These are phyloP conservation scores for Aspergillus incahuasiensis DNA, from an alignment of 495 filamentous ascomycete genomes.

Conservation along the genomic window DNA sequence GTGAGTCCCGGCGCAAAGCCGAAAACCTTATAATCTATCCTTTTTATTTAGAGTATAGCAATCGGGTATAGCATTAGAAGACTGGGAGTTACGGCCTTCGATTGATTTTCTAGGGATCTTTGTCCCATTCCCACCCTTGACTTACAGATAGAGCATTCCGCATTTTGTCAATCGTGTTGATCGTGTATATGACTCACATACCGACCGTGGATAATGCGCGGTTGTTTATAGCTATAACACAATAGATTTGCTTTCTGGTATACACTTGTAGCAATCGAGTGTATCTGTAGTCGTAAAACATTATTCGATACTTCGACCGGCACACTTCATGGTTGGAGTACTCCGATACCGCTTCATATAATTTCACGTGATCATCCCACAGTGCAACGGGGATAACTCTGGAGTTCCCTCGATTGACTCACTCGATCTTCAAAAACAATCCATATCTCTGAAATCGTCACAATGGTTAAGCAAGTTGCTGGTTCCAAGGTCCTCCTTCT, in stretches of 20 bases:
- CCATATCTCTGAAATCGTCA: constrained; percentile 20
- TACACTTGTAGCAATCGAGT: too few relatives aligned
- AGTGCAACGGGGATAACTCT: constrained; percentile 9
- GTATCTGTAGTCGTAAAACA: too few relatives aligned
- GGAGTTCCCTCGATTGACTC: neutral
- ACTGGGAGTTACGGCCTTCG: constrained; percentile 5
- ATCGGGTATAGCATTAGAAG: constrained; percentile 7
- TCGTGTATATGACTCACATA: neutral
- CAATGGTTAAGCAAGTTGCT: constrained; percentile 30
- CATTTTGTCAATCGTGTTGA: too few relatives aligned
- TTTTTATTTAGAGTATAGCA: constrained; percentile 4
- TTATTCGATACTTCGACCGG: too few relatives aligned
- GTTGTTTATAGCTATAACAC: neutral
- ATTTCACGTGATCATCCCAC: constrained; percentile 19
- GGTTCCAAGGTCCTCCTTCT: constrained; percentile 64
- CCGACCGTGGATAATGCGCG: neutral
- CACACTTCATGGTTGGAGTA: neutral
- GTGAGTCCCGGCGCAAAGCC: constrained; percentile 23
- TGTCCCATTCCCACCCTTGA: neutral
- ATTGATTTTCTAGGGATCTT: neutral
- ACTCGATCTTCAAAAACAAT: constrained; percentile 10
- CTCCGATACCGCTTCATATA: constrained; percentile 17
- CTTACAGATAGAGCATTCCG: neutral
- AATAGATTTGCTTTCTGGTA: neutral
- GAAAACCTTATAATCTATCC: constrained; percentile 28